Conservation (phyloP, 305 asterid species). For the Plantago lanceolata region DNA sequence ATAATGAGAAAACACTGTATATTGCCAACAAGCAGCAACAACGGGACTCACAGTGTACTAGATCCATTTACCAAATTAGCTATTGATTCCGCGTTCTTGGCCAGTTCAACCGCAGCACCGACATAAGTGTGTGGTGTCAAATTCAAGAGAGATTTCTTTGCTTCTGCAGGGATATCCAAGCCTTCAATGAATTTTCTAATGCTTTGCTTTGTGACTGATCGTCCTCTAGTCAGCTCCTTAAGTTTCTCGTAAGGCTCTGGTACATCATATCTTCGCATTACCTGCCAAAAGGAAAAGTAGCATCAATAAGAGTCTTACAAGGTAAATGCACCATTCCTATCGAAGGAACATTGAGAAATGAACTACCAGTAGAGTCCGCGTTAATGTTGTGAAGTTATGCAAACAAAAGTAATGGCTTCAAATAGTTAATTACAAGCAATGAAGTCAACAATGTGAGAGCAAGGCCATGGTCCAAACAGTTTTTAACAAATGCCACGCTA, state of each 20-base stretch:
- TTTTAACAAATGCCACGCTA: no score
- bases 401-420: no score
- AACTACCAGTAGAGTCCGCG: no score
- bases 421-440: no score
- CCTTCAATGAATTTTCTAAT: conserved; percentile 61
- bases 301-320: no score
- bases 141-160: conserved; percentile 53
- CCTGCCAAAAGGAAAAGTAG: conserved; percentile 30
- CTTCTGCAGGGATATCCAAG: conserved; percentile 59
- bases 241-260: conserved; percentile 96
- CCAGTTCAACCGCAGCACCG: conserved; percentile 68
- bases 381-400: no score
- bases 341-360: no score
- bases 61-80: conserved; percentile 42
- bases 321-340: neutral
- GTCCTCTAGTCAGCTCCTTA: conserved; percentile 85
- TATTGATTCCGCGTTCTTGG: conserved; percentile 36
- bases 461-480: no score
- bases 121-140: conserved; percentile 67
- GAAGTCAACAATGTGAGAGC: no score
- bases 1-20: no score
- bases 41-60: conserved; percentile 17
- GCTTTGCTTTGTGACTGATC: conserved; percentile 61
- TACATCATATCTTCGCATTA: conserved; percentile 78
- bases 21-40: neutral